These are phyloP conservation scores for Termitomyces sp. DNA, from an alignment of 768 basidiomycete species.

Conservation along the genomic window DNA sequence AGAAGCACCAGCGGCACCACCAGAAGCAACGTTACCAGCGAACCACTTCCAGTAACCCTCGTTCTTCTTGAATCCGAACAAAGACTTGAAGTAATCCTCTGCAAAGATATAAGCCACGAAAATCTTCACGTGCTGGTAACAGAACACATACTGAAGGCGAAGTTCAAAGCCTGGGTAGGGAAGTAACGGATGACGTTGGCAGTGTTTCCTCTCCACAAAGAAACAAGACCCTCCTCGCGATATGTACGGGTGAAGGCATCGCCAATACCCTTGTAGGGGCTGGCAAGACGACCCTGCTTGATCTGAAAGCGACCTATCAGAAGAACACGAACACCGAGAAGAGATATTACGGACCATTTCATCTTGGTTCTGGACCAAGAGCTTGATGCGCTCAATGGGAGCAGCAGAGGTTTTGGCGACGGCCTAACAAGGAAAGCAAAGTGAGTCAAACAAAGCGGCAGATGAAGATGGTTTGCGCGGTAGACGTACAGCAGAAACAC, in stretches of 20 bases:
- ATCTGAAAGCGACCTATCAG: constrained; percentile 57
- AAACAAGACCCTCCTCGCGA: constrained; percentile 89
- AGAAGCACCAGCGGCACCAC: constrained; percentile 99
- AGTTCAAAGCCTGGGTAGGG: constrained; percentile 99
- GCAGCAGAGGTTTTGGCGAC: constrained; percentile 99
- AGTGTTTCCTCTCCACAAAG: constrained; percentile 99
- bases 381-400: constrained; percentile 99
- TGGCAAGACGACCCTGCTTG: constrained; percentile 96
- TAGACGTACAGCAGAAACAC: constrained; percentile 78
- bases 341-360: constrained; percentile 75
- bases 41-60: constrained; percentile 99
- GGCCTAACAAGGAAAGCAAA: constrained; percentile 47
- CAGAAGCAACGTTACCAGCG: constrained; percentile 94
- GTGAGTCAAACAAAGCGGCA: constrained; percentile 13
- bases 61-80: constrained; percentile 97
- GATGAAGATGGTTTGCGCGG: not conserved
- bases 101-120: constrained; percentile 12
- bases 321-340: not conserved
- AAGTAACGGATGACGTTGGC: constrained; percentile 99
- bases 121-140: not conserved
- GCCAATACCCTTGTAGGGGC: constrained; percentile 92
- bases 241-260: constrained; percentile 94
- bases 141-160: constrained; percentile 88
- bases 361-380: constrained; percentile 98
- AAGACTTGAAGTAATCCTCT: constrained; percentile 99